phyloP scores from a whole-genome alignment of 1,284 basidiomycete genomes.

The Agroathelia rolfsii region DNA sequence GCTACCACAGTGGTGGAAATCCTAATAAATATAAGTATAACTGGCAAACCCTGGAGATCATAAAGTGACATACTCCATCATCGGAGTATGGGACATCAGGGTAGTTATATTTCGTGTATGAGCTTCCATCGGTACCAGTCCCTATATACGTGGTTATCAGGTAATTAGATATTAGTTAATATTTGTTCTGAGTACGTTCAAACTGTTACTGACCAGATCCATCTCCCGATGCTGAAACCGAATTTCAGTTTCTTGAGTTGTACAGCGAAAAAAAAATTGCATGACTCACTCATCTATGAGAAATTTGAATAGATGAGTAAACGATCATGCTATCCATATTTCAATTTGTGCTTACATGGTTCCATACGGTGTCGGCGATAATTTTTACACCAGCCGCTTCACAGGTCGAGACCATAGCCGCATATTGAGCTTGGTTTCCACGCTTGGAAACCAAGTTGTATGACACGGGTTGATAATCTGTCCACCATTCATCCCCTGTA shows the following conservation, averaged over 20 bases:
- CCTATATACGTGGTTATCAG: constrained; percentile 1
- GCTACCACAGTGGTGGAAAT: constrained; percentile 59
- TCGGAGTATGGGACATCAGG: constrained; percentile 11
- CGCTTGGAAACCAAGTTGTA: constrained; percentile 52
- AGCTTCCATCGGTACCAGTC: constrained; percentile 7
- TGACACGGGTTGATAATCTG: constrained; percentile 60
- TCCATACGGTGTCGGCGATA: constrained; percentile 53
- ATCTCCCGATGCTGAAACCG: too few relatives aligned
- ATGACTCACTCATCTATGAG: too few relatives aligned
- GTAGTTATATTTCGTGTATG: constrained; percentile 13
- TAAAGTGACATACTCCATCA: constrained; percentile 1
- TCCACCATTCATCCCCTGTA: constrained; percentile 44
- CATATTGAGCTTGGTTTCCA: constrained; percentile 41
- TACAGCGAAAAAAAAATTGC: too few relatives aligned
- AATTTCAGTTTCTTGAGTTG: too few relatives aligned
- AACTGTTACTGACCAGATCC: background rate
- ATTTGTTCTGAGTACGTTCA: constrained; percentile 1
- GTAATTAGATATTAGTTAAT: too few relatives aligned
- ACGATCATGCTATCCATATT: constrained; percentile 9
- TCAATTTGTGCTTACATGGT: constrained; percentile 32
- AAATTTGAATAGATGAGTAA: too few relatives aligned
- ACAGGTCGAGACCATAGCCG: constrained; percentile 47
- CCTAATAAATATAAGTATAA: constrained; percentile 20
- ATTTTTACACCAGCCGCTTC: constrained; percentile 52
- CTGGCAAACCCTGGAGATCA: background rate